Conservation (phyloP, 2,329 filamentous ascomycete species). For the Penicillium polonicum region DNA sequence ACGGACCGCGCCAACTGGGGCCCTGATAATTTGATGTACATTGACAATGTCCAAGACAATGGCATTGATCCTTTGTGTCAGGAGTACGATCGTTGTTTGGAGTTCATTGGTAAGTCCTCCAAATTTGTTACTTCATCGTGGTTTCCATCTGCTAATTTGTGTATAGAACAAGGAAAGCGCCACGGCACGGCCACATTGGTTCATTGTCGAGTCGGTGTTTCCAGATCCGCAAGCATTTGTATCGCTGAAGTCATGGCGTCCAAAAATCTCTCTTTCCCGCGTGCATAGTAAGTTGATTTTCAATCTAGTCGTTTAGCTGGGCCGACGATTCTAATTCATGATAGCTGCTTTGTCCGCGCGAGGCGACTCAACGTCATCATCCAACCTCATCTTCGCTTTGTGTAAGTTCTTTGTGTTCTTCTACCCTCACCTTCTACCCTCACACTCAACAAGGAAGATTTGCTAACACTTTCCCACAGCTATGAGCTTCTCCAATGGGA, state of each 20-base stretch:
- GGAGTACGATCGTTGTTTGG: conserved; percentile 80
- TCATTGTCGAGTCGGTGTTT: conserved; percentile 94
- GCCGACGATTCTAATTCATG: conserved; percentile 1
- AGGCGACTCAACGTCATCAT: conserved; percentile 95
- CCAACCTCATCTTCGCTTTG: conserved; percentile 91
- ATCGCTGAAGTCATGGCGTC: conserved; percentile 97
- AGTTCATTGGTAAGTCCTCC: conserved; percentile 77
- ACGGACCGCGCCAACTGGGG: conserved; percentile 72
- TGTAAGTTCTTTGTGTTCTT: conserved; percentile 48
- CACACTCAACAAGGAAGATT: not conserved
- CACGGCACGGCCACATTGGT: conserved; percentile 85
- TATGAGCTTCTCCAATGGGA: conserved; percentile 96
- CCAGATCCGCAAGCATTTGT: conserved; percentile 92
- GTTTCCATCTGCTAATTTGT: not conserved
- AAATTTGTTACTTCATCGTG: not conserved
- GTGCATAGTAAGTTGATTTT: conserved; percentile 67
- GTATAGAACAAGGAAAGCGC: conserved; percentile 70
- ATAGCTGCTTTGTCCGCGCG: conserved; percentile 83
- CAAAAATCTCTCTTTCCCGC: conserved; percentile 76
- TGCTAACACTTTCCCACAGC: conserved; percentile 34
- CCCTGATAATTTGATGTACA: conserved; percentile 71
- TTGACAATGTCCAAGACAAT: conserved; percentile 91
- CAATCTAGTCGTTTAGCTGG: not conserved
- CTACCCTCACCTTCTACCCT: not conserved
- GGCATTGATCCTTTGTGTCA: conserved; percentile 88